Base-by-base conservation (phyloP, 2,329 filamentous ascomycete species). In the Trichocomaceae sp. region DNA sequence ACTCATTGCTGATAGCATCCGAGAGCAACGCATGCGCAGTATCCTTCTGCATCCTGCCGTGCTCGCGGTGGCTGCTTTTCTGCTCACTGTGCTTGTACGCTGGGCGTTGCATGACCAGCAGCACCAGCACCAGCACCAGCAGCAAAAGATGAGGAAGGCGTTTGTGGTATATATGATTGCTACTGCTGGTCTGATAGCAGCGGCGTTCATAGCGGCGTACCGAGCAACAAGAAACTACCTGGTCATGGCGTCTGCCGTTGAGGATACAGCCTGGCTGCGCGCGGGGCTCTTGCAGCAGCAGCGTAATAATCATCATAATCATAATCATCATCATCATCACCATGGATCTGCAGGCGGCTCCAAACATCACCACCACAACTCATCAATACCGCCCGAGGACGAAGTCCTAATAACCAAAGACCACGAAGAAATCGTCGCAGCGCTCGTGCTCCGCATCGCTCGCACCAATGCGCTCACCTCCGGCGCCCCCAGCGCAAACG, bases 1-100 rank as follows among this genome's bases (percentile, higher is more conserved):
- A 59, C 80, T 95, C 20, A 79, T 93, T 39, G 86, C 88, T 58
- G 88, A 91, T 69, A 88, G 85, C 57, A 81, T 93, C 47, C 87
- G 87, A 41, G 86, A 93, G 72, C 88, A 92, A 76, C 83, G 86
- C 15, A 81, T 83, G 49, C 74, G 76, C 57, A 75, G 81, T 60
- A 74, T 92, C 55, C 75, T 87, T 57, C 81, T 81, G 62, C 83
- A 88, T 70, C 75, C 80, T 47, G 67, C 76, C 37, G 79, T 78
- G 61, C 60, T 77, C 22, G 65, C 68, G 1, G 35, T 67, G 5
- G 58, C 75, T 20, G 66, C 74, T 22, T 68, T 66, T 0, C 61
- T 75, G 46, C 60, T 76, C 19, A 65, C 72, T 6, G 42, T 75
- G 3, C 58, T 76, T 10, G 71, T 67, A n/a, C 73, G 75, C 55